Base-by-base conservation (phyloP, 78 protist species). In the Dictyostelium capitatum region DNA sequence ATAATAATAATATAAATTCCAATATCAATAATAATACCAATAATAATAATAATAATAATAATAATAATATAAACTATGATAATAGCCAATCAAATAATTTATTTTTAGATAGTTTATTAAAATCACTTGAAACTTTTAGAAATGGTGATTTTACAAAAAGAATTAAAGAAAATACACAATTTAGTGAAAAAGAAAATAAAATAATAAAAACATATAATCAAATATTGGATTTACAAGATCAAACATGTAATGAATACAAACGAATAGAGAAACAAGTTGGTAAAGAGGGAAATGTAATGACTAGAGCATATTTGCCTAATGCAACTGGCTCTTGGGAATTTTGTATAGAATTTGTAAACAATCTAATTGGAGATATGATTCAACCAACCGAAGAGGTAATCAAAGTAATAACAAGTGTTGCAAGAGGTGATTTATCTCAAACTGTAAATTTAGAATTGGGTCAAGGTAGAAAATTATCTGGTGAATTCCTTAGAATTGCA, bases 351-450 rank as follows among this genome's bases (percentile, higher is more conserved):
- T 32, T 82, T 20, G 80, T 90, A 20, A 90, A 80, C 30, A 90
- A 84, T 50, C n/a, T 90, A 23, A 74, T 81, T 69, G 89, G 90
- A 48, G 89, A 90, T 30, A 80, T 90, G 90, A 80, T 81, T 75
- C 90, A 74, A 62, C 95, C 89, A 70, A 81, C 89, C 14, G 90
- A 81, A 62, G 95, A 80, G 32, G 77, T 90, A 0, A 85, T 81
- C 6, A 53, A 80, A 70, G 95, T 90, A 10, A 90, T 81, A 8
- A 56, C 85, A 20, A 70, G 80, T 30, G 95, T 90, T 2, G 95
- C 95, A 47, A 90, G 81, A 50, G 95, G 95, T 47, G 95, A 90
- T 41, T 57, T 90, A 4, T 80, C 89, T 30, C 93, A 87, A 77
- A 87, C 93, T 2, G 78, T 87, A 11, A 70, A 90, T 54, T 46